Base-by-base conservation (phyloP, 352 stramenopile genomes). In the Phytophthora podocarpi region DNA sequence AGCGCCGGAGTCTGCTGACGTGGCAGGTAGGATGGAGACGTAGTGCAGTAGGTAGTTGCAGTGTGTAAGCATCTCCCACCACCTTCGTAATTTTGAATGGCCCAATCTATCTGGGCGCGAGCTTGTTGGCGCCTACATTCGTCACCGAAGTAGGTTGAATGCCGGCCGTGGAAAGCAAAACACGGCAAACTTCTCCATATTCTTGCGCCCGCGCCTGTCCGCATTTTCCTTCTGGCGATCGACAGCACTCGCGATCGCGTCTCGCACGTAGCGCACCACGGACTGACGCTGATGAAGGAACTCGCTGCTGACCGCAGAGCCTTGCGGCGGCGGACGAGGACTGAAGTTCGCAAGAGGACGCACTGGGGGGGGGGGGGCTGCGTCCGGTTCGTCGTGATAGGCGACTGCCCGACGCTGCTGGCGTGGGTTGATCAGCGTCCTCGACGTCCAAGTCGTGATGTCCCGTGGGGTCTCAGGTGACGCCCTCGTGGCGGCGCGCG, bases 161-260 rank as follows among this genome's bases (percentile, higher is more conserved):
- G 9, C 45, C 51, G 4, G 41, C 50, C 23, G 32, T 61, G n/a
- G 47, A 70, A 8, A 70, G 18, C 4, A 74, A 36, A 2, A 74
- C 59, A 34, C 50, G 45, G 26, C 63, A n/a, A n/a, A n/a, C n/a
- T n/a, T n/a, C n/a, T n/a, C n/a, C n/a, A n/a, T n/a, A n/a, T n/a
- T n/a, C n/a, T n/a, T n/a, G n/a, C 59, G 8, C 56, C 50, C 21
- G 57, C 31, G 10, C 32, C 39, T 0, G 10, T 23, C 0, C 31
- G 32, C 1, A 18, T 45, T 5, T 13, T 41, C 35, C 4, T 41
- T 41, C 35, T 41, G 16, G 8, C 35, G 35, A 8, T 23, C 35
- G n/a, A 41, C 35, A 5, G 35, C 35, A 2, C 6, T 16, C 2
- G n/a, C n/a, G 13, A 41, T 41, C 4, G 35, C 32, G 1, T 39